A percentile compares a stretch with the other conserved stretches of the same genome.
phyloP scores from a whole-genome alignment of 257 asterid species.

The Solanum boliviense region DNA sequence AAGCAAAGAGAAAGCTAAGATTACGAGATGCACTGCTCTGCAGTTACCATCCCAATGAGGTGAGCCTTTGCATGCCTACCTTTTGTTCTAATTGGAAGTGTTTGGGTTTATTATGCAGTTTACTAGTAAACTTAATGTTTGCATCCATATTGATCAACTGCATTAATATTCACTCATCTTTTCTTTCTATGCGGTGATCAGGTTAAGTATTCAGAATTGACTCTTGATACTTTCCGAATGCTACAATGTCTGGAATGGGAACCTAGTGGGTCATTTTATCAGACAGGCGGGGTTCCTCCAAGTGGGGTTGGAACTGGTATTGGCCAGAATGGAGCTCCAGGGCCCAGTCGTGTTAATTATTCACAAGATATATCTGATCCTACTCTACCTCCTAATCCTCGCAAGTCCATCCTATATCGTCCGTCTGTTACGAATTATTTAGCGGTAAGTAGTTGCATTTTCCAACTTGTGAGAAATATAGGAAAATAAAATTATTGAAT shows the following conservation, averaged over 20 bases:
- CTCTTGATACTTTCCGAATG: constrained; percentile 82
- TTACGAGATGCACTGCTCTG: constrained; percentile 80
- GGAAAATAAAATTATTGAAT: too few relatives aligned
- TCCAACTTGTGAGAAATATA: not conserved
- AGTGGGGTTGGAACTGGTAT: constrained; percentile 45
- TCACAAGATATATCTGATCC: constrained; percentile 86
- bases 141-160: not conserved
- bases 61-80: constrained; percentile 5
- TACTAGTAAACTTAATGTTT: not conserved
- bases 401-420: constrained; percentile 82
- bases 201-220: constrained; percentile 92
- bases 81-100: not conserved
- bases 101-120: not conserved
- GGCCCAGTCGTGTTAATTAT: constrained; percentile 52
- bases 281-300: constrained; percentile 36
- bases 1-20: constrained; percentile 61
- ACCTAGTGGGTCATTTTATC: constrained; percentile 92
- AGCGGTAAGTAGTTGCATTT: constrained; percentile 57
- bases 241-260: constrained; percentile 96
- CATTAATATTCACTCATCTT: not conserved
- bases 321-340: constrained; percentile 75
- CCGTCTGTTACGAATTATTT: constrained; percentile 80
- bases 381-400: constrained; percentile 80
- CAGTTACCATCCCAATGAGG: constrained; percentile 94
- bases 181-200: constrained; percentile 15